Conservation (phyloP, 2,329 filamentous ascomycete genomes). For the Ophiostoma quercus region DNA sequence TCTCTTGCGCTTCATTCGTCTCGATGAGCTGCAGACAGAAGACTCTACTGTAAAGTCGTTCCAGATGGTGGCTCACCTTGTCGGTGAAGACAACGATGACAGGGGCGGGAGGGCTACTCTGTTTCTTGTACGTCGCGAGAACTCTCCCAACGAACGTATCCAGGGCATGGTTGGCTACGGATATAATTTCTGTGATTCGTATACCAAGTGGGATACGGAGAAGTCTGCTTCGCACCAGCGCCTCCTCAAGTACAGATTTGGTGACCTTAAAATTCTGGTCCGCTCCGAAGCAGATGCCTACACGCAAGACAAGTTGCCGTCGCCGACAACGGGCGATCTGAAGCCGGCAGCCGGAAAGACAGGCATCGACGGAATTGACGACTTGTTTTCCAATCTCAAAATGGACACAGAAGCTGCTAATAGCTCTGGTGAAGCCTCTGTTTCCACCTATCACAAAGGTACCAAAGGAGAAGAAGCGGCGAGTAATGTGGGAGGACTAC, state of each 20-base stretch:
- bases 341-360: neutral
- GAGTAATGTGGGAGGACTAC: neutral
- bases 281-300: slow-evolving; percentile 58
- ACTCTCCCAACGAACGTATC: slow-evolving; percentile 53
- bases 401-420: neutral
- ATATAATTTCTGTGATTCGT: slow-evolving; percentile 60
- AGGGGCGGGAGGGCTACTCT: slow-evolving; percentile 31
- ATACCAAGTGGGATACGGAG: slow-evolving; percentile 57
- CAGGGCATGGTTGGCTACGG: slow-evolving; percentile 54
- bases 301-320: slow-evolving; percentile 30
- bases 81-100: neutral
- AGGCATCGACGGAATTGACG: neutral
- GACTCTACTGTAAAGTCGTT: neutral
- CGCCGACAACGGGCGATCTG: neutral
- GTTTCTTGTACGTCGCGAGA: slow-evolving; percentile 60
- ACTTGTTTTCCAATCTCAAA: neutral
- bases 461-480: neutral
- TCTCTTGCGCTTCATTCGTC: slow-evolving; percentile 34
- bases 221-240: slow-evolving; percentile 58
- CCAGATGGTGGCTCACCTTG: slow-evolving; percentile 12
- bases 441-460: neutral
- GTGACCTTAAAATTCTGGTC: slow-evolving; percentile 46
- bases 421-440: neutral
- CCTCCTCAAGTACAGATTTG: slow-evolving; percentile 55
- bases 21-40: neutral